A percentile compares a stretch with the other conserved stretches of the same genome.
Conservation (phyloP, 805 yeast species). For the Phaffomyces thermotolerans region DNA sequence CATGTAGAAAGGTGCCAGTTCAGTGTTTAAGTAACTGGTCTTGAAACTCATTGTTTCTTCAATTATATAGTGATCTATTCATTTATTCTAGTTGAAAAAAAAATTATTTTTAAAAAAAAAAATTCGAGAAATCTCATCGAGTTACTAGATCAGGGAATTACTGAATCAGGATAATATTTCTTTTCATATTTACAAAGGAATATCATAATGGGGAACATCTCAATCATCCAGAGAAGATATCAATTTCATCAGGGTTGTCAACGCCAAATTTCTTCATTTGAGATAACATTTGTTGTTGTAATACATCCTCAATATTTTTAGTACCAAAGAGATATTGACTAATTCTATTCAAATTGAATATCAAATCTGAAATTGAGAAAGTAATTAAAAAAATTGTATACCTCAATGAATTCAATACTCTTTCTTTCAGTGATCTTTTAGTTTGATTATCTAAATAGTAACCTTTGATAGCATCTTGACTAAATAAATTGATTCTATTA, state of each 20-base stretch:
- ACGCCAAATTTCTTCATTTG: constrained; percentile 22
- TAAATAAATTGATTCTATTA: constrained; percentile 60
- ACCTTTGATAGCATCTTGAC: constrained; percentile 42
- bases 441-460: constrained; percentile 14
- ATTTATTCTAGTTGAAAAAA: neutral
- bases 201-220: too few relatives aligned
- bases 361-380: constrained; percentile 18
- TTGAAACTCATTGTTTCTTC: constrained; percentile 15
- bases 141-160: neutral
- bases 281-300: constrained; percentile 15
- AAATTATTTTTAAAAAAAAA: neutral
- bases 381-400: constrained; percentile 16
- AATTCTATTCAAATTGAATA: constrained; percentile 14
- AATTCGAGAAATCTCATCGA: constrained; percentile 1
- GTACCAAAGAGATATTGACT: constrained; percentile 17
- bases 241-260: constrained; percentile 20
- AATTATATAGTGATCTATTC: too few relatives aligned
- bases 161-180: neutral
- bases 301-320: constrained; percentile 19
- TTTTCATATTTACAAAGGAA: too few relatives aligned
- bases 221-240: constrained; percentile 14
- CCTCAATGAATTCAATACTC: constrained; percentile 10
- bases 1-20: constrained; percentile 74
- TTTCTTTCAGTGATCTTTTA: neutral
- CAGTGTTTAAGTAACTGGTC: constrained; percentile 29